phyloP scores from a whole-genome alignment of 2,329 filamentous ascomycete species.

The Stylonectria norvegica region DNA sequence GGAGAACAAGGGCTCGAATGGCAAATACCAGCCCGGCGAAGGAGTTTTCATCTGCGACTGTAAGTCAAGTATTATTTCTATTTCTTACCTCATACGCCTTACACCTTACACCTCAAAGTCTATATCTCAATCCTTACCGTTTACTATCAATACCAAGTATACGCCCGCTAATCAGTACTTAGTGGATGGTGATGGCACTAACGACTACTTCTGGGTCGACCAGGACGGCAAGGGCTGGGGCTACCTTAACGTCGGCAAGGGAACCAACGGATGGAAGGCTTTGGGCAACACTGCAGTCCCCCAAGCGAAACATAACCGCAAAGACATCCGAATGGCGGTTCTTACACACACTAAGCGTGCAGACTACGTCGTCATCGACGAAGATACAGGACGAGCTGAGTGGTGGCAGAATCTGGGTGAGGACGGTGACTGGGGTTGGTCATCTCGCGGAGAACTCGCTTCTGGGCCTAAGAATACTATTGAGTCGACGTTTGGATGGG shows the following conservation, averaged over 20 bases:
- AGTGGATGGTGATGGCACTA: not conserved
- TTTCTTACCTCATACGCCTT: not conserved
- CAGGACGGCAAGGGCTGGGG: not conserved
- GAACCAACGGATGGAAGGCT: not conserved
- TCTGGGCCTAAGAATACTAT: slow-evolving; percentile 3
- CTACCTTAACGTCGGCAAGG: not conserved
- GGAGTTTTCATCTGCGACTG: slow-evolving; percentile 5
- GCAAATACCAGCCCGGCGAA: not conserved
- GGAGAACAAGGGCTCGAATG: slow-evolving; percentile 1
- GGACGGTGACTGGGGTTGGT: not conserved
- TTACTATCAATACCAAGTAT: not conserved
- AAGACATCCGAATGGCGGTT: not conserved
- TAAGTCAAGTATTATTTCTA: slow-evolving; percentile 1
- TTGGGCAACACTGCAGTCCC: not conserved
- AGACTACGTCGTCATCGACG: not conserved
- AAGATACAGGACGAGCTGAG: not conserved
- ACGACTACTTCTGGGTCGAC: not conserved
- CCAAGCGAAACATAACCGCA: not conserved
- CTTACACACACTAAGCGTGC: not conserved
- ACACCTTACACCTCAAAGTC: no score
- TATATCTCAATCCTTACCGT: no score
- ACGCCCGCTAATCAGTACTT: not conserved
- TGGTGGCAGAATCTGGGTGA: slow-evolving; percentile 1
- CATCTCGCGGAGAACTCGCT: not conserved
- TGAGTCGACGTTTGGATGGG: slow-evolving; percentile 4